Evolutionary conservation across 257 asterid species (phyloP).

Genomic region (Gentiana macrophylla): DNA sequence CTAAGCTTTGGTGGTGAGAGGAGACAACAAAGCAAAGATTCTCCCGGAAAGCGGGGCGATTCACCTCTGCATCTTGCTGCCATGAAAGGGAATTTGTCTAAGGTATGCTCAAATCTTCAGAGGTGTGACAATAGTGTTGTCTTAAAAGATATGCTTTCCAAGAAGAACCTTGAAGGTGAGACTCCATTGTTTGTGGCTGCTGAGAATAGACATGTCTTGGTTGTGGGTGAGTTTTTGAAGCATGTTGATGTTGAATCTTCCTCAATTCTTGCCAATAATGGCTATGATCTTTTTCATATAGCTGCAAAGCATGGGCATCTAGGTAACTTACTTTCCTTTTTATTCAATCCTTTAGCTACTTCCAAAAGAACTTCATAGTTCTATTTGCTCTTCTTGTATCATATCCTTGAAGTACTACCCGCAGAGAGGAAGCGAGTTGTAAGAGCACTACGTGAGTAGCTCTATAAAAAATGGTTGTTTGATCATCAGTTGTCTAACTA

Average conservation of each 20-base stretch:
- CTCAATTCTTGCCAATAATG: conserved; percentile 64
- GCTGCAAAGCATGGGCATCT: conserved; percentile 90
- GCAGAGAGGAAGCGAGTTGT: too few species aligned
- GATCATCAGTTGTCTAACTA: too few species aligned
- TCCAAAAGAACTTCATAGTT: too few species aligned
- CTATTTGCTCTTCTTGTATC: too few species aligned
- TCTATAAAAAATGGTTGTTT: too few species aligned
- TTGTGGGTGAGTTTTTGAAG: conserved; percentile 73
- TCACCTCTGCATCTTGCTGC: conserved; percentile 82
- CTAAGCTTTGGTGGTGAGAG: conserved; percentile 73
- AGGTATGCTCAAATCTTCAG: conserved; percentile 62
- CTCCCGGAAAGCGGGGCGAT: conserved; percentile 94
- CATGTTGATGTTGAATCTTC: conserved; percentile 66
- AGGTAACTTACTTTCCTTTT: conserved; percentile 51
- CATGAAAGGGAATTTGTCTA: conserved; percentile 70
- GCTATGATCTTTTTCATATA: conserved; percentile 84
- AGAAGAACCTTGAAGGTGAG: conserved; percentile 92
- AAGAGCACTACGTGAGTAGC: too few species aligned
- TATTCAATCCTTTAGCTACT: not conserved
- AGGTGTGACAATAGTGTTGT: conserved; percentile 32
- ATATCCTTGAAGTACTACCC: too few species aligned
- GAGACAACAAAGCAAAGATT: conserved; percentile 65
- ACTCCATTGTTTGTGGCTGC: conserved; percentile 88
- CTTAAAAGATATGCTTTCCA: conserved; percentile 47
- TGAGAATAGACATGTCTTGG: conserved; percentile 56